Percentiles rank a stretch among this genome's conserved stretches.
These are phyloP conservation scores for Monilinia aucupariae DNA, from an alignment of 2,329 filamentous ascomycete species.

Conservation along the genomic window DNA sequence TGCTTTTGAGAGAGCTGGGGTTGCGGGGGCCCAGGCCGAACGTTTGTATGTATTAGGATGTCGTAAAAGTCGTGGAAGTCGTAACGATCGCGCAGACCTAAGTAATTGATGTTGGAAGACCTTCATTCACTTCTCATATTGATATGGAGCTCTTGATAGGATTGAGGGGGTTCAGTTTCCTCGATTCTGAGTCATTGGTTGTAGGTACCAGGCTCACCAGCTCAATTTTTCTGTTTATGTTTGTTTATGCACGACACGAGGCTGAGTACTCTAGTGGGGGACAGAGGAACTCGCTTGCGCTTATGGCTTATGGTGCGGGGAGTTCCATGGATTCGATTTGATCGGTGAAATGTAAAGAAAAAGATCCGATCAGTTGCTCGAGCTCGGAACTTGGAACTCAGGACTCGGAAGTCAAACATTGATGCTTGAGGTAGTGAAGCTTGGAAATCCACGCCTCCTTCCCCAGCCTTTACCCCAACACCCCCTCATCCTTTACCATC, in stretches of 20 bases:
- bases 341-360: conserved; percentile 6
- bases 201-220: too few relatives aligned
- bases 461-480: background rate
- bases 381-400: conserved; percentile 14
- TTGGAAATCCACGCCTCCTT: conserved; percentile 8
- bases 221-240: conserved; percentile 11
- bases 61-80: conserved; percentile 20
- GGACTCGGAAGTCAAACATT: conserved; percentile 12
- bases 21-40: conserved; percentile 16
- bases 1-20: conserved; percentile 25
- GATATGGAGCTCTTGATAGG: conserved; percentile 19
- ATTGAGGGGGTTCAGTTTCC: conserved; percentile 10
- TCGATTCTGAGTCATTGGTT: conserved; percentile 32
- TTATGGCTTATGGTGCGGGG: conserved; percentile 2
- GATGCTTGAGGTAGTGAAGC: conserved; percentile 24
- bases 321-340: background rate
- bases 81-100: conserved; percentile 33
- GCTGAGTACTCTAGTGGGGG: conserved; percentile 1
- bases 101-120: conserved; percentile 24
- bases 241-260: conserved; percentile 18
- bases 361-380: conserved; percentile 4
- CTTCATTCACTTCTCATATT: conserved; percentile 30
- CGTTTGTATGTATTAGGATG: conserved; percentile 19
- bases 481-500: conserved; percentile 1
- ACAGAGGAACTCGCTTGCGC: conserved; percentile 10